Evolutionary conservation across 306 rosid species (phyloP).

Genomic region (Lupinus albus): DNA sequence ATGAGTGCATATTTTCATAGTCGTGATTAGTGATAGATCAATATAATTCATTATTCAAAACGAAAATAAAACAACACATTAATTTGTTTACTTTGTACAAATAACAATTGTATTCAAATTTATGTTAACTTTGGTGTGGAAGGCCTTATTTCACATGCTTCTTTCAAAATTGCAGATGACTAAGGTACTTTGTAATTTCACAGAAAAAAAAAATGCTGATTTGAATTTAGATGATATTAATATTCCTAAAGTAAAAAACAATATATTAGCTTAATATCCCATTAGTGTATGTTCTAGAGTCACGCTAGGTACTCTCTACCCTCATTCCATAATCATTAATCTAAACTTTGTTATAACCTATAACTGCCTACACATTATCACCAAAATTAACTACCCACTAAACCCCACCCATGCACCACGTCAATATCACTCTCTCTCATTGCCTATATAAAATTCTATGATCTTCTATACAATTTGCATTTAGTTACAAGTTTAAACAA

Average conservation of each 20-base stretch:
- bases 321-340: background rate
- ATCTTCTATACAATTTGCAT: background rate
- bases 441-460: background rate
- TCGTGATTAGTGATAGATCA: background rate
- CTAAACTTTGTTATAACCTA: background rate
- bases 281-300: background rate
- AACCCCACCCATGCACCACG: conserved; percentile 12
- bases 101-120: too few species aligned
- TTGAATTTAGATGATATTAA: background rate
- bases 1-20: too few species aligned
- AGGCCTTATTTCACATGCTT: background rate
- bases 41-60: too few species aligned
- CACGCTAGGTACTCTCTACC: background rate
- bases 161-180: background rate
- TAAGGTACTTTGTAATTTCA: background rate
- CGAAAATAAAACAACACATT: too few species aligned
- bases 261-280: background rate
- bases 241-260: too few species aligned
- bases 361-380: conserved; percentile 39
- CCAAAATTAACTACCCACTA: conserved; percentile 19
- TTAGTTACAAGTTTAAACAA: background rate
- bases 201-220: background rate
- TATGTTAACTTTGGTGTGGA: background rate
- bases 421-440: background rate
- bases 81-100: too few species aligned